Evolutionary conservation across 495 filamentous ascomycete species (phyloP).

Genomic region (Penicillium samsonianum): DNA sequence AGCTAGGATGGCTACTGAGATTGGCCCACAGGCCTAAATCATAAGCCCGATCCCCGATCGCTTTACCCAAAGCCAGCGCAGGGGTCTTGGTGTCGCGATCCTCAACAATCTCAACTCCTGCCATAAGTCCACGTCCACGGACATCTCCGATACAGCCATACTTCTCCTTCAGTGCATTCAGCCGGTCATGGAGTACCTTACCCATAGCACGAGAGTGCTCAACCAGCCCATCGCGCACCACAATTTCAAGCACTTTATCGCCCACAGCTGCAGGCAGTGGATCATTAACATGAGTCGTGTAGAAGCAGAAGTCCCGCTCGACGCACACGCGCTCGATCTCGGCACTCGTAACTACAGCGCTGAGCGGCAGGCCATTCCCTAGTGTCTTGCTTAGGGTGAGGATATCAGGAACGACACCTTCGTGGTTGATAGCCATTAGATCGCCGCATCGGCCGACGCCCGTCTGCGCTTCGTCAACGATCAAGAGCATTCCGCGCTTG

Average conservation of each 20-base stretch:
- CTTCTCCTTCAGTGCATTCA: constrained; percentile 14
- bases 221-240: constrained; percentile 13
- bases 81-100: constrained; percentile 12
- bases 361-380: constrained; percentile 16
- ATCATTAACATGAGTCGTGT: constrained; percentile 18
- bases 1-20: constrained; percentile 22
- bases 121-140: constrained; percentile 19
- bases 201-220: constrained; percentile 18
- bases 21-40: constrained; percentile 25
- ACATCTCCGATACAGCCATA: constrained; percentile 19
- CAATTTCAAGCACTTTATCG: constrained; percentile 20
- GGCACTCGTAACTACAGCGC: constrained; percentile 14
- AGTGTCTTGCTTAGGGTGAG: constrained; percentile 19
- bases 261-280: constrained; percentile 19
- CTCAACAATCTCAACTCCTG: constrained; percentile 19
- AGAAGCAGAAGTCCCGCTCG: constrained; percentile 16
- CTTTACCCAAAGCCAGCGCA: constrained; percentile 15
- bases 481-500: constrained; percentile 53
- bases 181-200: constrained; percentile 4
- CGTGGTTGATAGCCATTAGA: constrained; percentile 53
- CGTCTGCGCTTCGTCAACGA: constrained; percentile 59
- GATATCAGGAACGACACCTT: constrained; percentile 51
- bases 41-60: constrained; percentile 21
- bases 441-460: constrained; percentile 53
- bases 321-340: constrained; percentile 14